A percentile compares a stretch with the other conserved stretches of the same genome.
Conservation (phyloP, 2,329 filamentous ascomycete genomes). For the Penicillium sp. region DNA sequence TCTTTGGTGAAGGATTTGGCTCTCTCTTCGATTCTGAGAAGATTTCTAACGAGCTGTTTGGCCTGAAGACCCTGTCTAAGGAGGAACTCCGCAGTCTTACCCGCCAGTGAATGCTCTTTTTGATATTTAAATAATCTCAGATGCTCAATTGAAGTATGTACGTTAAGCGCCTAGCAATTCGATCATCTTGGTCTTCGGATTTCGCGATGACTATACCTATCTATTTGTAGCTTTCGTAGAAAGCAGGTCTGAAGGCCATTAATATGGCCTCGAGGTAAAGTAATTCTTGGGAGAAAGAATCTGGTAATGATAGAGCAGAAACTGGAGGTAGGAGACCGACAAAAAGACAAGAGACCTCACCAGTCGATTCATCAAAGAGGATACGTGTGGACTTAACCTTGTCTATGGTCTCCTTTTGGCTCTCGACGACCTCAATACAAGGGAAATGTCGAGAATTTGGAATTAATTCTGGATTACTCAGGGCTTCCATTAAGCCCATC, state of each 20-base stretch:
- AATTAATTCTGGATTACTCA: not conserved
- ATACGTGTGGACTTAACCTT: too few relatives aligned
- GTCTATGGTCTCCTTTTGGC: not conserved
- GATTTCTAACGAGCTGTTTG: constrained; percentile 35
- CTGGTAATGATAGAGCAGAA: constrained; percentile 21
- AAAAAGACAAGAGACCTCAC: not conserved
- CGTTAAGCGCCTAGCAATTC: not conserved
- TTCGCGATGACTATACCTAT: not conserved
- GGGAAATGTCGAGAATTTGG: not conserved
- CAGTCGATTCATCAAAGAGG: too few relatives aligned
- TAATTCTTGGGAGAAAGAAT: constrained; percentile 49
- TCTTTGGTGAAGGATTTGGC: constrained; percentile 31
- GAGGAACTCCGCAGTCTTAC: constrained; percentile 22
- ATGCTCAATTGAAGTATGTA: not conserved
- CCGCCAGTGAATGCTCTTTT: not conserved
- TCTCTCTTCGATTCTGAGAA: constrained; percentile 19
- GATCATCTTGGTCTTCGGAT: not conserved
- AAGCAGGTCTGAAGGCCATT: not conserved
- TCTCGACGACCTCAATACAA: not conserved
- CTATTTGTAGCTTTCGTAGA: not conserved
- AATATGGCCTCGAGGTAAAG: constrained; percentile 37
- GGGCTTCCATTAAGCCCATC: not conserved
- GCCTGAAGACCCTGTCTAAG: constrained; percentile 27
- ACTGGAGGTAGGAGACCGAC: not conserved
- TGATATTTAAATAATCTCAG: not conserved